Evolutionary conservation across 2,329 filamentous ascomycete species (phyloP).

Genomic region (Fusarium sp.): DNA sequence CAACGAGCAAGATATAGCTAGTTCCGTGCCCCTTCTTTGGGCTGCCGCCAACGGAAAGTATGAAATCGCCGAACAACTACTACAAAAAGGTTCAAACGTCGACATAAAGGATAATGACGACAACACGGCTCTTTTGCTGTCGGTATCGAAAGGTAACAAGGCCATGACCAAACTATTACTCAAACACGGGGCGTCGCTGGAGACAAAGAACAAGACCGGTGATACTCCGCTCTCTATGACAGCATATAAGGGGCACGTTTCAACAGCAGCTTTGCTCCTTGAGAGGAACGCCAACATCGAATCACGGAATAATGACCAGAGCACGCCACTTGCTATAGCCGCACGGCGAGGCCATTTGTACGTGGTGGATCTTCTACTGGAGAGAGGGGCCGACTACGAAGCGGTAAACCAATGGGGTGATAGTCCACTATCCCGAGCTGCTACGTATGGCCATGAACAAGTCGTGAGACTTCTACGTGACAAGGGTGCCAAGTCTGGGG

Average conservation of each 20-base stretch:
- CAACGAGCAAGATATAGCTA: background rate
- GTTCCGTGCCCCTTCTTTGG: background rate
- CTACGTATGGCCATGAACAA: background rate
- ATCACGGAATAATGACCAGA: too few species aligned
- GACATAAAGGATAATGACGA: background rate
- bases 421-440: background rate
- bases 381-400: background rate
- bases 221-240: background rate
- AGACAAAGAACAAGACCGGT: fast-evolving
- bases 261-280: background rate
- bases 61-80: background rate
- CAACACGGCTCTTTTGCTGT: background rate
- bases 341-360: background rate
- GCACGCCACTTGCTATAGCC: background rate
- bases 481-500: background rate
- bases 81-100: background rate
- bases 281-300: background rate
- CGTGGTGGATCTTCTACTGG: background rate
- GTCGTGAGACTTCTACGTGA: background rate
- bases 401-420: background rate
- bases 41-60: background rate
- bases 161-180: background rate
- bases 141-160: fast-evolving
- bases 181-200: background rate
- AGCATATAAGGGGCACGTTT: background rate